Percentiles rank a stretch among this genome's conserved stretches.
Conservation (phyloP, 2,329 filamentous ascomycete species). For the Taxawa tesnikishii region DNA sequence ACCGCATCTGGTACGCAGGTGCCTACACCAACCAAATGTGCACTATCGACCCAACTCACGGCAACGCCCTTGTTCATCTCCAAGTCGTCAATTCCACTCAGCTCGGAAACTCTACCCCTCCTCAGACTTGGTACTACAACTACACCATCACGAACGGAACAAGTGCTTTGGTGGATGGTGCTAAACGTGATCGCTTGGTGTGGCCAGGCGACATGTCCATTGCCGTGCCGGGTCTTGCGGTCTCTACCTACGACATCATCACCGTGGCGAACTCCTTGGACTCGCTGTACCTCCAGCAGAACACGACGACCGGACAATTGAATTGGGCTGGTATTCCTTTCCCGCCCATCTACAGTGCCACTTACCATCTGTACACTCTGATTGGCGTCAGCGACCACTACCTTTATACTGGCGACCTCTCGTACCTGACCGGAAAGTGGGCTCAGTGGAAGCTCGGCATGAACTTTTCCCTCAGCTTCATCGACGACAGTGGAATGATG, state of each 20-base stretch:
- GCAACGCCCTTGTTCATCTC: conserved; percentile 24
- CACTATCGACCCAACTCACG: conserved; percentile 21
- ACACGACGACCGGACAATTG: conserved; percentile 13
- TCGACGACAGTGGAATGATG: conserved; percentile 31
- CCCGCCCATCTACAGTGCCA: conserved; percentile 26
- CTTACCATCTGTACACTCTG: conserved; percentile 42
- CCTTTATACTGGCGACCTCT: conserved; percentile 22
- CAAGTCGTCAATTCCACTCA: conserved; percentile 18
- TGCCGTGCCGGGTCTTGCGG: conserved; percentile 40
- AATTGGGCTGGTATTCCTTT: conserved; percentile 18
- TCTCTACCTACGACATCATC: conserved; percentile 35
- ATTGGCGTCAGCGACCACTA: conserved; percentile 34
- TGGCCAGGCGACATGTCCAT: conserved; percentile 53
- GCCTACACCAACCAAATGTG: conserved; percentile 21
- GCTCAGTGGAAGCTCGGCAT: conserved; percentile 29
- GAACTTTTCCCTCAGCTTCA: conserved; percentile 27
- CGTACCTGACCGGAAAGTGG: conserved; percentile 30
- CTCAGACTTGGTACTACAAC: conserved; percentile 28
- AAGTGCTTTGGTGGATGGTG: conserved; percentile 36
- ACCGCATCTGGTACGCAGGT: conserved; percentile 32
- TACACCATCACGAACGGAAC: conserved; percentile 27
- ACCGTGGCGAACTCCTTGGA: conserved; percentile 12
- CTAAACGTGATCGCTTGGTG: conserved; percentile 46
- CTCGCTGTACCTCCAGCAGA: conserved; percentile 16
- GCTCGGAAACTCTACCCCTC: conserved; percentile 14